Evolutionary conservation across 2,329 filamentous ascomycete genomes (phyloP), one percentile per base, ranked within the genome.

Genomic region (Verticillium tricorpus): DNA sequence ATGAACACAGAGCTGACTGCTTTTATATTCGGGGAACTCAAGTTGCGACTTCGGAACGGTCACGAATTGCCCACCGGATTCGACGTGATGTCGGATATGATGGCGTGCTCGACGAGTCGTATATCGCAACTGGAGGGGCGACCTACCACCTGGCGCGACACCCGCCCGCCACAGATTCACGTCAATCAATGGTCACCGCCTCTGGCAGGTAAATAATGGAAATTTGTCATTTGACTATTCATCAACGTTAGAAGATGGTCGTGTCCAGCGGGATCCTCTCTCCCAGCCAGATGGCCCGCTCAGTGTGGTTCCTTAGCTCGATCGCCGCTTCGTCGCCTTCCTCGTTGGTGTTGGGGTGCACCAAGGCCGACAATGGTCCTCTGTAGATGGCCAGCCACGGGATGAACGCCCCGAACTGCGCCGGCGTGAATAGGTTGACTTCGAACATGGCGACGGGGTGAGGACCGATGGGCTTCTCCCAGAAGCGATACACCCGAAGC

Each of bases 401-500:
- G 45, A 97, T 78, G 69, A 97, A 96, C 0, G 93, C 93, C 0
- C 93, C 93, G 70, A 97, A 97, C 73, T 97, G 91, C 3, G 86
- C 88, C 0, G 93, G 93, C 0, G 89, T 92, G 73, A 94, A 92
- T 22, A 97, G 56, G 68, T 96, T 96, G 56, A 97, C 92, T 76
- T 97, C 93, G 69, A 97, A 97, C 92, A 96, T 97, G 59, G 88
- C 90, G 0, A 92, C 75, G 0, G 90, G 88, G 73, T 97, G 93
- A 0, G 93, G 93, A 0, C 93, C 93, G 32, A 97, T 75, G 0
- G 93, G 92, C 15, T 78, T 76, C 66, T 95, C 89, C 84, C 86
- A 96, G 66, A 96, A 79, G 15, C 75, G 80, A 73, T 97, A 96
- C 68, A 96, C 89, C 60, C 92, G 85, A 19, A 96, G 80, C 72